Conservation (phyloP, 805 yeast genomes). For the Clavispora phyllophila region DNA sequence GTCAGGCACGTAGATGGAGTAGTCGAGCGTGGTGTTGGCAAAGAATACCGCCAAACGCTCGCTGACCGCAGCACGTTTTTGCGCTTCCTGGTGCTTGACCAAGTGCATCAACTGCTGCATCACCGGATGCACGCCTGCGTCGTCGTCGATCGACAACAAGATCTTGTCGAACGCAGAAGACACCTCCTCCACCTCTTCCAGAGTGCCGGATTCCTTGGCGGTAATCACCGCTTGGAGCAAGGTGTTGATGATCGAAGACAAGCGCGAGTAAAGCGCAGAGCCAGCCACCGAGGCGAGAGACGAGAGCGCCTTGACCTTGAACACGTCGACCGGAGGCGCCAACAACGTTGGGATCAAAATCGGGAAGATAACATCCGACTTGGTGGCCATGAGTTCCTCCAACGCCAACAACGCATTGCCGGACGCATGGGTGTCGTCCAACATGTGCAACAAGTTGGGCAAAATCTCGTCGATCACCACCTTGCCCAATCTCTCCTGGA, state of each 20-base stretch:
- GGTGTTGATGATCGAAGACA: constrained; percentile 68
- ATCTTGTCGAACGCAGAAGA: constrained; percentile 59
- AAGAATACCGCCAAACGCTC: constrained; percentile 72
- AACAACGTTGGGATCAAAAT: constrained; percentile 81
- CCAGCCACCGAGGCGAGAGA: constrained; percentile 91
- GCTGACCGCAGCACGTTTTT: constrained; percentile 58
- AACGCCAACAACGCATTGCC: constrained; percentile 81
- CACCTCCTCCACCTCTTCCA: constrained; percentile 38
- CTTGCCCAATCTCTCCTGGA: constrained; percentile 78
- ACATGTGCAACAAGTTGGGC: constrained; percentile 72
- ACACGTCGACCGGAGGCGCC: constrained; percentile 72
- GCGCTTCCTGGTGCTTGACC: constrained; percentile 69
- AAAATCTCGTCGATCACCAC: constrained; percentile 82
- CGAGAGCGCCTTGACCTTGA: constrained; percentile 84
- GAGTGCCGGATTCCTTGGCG: constrained; percentile 26
- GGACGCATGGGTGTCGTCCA: constrained; percentile 50
- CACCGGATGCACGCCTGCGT: constrained; percentile 78
- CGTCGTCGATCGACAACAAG: constrained; percentile 67
- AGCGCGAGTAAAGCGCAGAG: constrained; percentile 64
- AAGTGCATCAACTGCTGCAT: constrained; percentile 74
- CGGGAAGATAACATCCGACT: constrained; percentile 90
- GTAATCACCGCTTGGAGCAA: constrained; percentile 55
- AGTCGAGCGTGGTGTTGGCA: constrained; percentile 58
- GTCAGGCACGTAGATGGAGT: constrained; percentile 68
- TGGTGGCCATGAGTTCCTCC: constrained; percentile 86